These are phyloP conservation scores for Aspergillus sclerotiicarbonarius DNA, from an alignment of 495 filamentous ascomycete genomes.

Conservation along the genomic window DNA sequence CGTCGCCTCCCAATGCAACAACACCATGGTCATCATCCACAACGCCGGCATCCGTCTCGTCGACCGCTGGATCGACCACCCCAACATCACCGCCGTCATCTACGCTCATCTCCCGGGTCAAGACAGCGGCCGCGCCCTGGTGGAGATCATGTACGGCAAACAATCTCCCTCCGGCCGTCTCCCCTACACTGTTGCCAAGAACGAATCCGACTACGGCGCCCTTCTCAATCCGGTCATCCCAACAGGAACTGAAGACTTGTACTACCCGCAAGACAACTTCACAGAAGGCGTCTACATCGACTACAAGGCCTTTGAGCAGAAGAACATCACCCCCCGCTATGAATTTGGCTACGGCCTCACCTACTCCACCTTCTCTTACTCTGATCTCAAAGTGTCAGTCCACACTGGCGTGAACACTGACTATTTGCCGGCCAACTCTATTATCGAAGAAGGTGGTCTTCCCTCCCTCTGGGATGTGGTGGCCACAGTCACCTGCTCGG, in stretches of 20 bases:
- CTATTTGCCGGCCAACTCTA: conserved; percentile 9
- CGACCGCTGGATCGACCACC: conserved; percentile 43
- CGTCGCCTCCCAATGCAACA: conserved; percentile 55
- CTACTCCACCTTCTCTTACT: conserved; percentile 65
- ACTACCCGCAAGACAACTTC: conserved; percentile 66
- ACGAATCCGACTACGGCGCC: conserved; percentile 62
- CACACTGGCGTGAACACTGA: not conserved
- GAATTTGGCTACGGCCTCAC: conserved; percentile 68
- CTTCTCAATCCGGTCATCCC: conserved; percentile 54
- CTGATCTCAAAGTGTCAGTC: conserved; percentile 9
- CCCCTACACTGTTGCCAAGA: conserved; percentile 77
- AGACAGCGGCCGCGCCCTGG: conserved; percentile 73
- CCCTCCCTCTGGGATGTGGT: conserved; percentile 58
- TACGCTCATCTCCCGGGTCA: conserved; percentile 80
- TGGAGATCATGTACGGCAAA: conserved; percentile 71
- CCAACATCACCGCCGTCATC: conserved; percentile 69
- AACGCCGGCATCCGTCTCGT: conserved; percentile 43
- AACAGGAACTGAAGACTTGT: conserved; percentile 40
- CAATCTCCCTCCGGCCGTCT: conserved; percentile 69
- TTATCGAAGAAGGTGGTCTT: conserved; percentile 55
- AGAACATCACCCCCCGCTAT: conserved; percentile 56
- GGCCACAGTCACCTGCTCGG: conserved; percentile 44
- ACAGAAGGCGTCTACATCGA: conserved; percentile 63
- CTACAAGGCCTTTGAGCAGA: conserved; percentile 61
- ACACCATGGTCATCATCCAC: conserved; percentile 53